Base-by-base conservation (phyloP, 164 flowering plant species). In the Vitis labrusca region DNA sequence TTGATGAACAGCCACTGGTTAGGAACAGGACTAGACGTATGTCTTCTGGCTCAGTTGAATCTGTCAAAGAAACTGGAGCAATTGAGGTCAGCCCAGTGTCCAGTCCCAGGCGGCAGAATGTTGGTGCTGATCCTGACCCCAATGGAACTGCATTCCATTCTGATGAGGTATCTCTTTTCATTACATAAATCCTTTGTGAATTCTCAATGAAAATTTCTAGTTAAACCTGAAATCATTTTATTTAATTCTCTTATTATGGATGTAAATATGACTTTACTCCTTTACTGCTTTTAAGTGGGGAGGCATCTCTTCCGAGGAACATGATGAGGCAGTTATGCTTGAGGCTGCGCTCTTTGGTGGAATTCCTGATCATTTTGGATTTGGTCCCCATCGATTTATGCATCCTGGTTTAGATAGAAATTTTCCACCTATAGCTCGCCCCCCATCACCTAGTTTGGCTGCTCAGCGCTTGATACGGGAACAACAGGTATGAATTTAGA, bases 331-430 rank as follows among this genome's bases (percentile, higher is more conserved):
- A 58, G 95, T 93, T 58, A 96, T 96, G 99, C 97, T 96, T 50
- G 99, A 95, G 85, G 98, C 99, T 78, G 98, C 99, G 44, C 83
- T 95, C 80, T 91, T 93, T 83, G 99, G 99, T 81, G 94, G 94
- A 70, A 78, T 90, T 64, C 91, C 98, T 70, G 97, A 90, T 77
- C 75, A 59, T 66, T 70, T 80, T 78, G 81, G 86, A 15, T 86
- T 79, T 76, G 80, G 81, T 65, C 84, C 91, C 57, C 89, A 79
- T 74, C 91, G 85, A 63, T 57, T 72, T 64, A 76, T 76, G 83
- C 84, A 65, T 53, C 48, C 78, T 70, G 79, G 76, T 65, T 73
- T 64, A 16, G 84, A 73, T 32, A 17, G 73, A 50, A 84, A 81
- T 70, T 72, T 88, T 19, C 73, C 72, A 72, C 80, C 57, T 2